phyloP scores from a whole-genome alignment of 2,329 filamentous ascomycete genomes.

The Furcasterigmium sp. region DNA sequence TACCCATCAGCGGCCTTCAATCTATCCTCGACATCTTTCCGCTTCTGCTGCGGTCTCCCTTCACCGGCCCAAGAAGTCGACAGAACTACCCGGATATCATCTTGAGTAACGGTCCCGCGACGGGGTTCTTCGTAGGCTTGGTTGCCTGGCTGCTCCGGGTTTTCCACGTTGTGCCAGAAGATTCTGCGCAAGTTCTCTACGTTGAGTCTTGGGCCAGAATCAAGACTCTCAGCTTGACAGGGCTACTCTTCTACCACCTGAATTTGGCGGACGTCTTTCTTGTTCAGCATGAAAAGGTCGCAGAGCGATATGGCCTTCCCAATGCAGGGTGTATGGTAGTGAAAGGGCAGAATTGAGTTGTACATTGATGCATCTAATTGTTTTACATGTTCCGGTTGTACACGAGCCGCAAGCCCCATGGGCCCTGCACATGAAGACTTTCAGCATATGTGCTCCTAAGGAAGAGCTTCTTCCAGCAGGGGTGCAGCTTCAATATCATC shows the following conservation, averaged over 20 bases:
- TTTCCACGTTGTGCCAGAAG: constrained; percentile 34
- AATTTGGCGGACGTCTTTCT: constrained; percentile 70
- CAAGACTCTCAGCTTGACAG: constrained; percentile 76
- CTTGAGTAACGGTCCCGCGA: constrained; percentile 84
- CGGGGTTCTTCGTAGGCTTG: constrained; percentile 68
- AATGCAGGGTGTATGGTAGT: constrained; percentile 32
- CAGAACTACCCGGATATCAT: constrained; percentile 64
- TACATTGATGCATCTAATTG: not conserved
- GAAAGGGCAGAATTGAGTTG: not conserved
- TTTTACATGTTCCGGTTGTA: not conserved
- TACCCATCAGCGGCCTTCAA: constrained; percentile 61
- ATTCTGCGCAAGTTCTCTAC: constrained; percentile 70
- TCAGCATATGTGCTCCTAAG: no score
- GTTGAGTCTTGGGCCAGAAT: constrained; percentile 92
- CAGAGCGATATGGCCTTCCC: constrained; percentile 33
- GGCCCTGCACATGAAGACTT: no score
- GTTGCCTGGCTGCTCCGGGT: constrained; percentile 44
- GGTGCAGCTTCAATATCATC: no score
- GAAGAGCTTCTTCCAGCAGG: no score
- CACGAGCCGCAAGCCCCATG: not conserved
- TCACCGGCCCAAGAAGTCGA: constrained; percentile 13
- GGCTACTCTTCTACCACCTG: constrained; percentile 62
- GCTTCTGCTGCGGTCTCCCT: constrained; percentile 40
- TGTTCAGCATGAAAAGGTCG: constrained; percentile 72
- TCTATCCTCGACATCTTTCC: constrained; percentile 60